Percentiles rank a stretch among this genome's conserved stretches.
These are phyloP conservation scores for Hortiboletus campestris DNA, from an alignment of 768 basidiomycete species.

Conservation along the genomic window DNA sequence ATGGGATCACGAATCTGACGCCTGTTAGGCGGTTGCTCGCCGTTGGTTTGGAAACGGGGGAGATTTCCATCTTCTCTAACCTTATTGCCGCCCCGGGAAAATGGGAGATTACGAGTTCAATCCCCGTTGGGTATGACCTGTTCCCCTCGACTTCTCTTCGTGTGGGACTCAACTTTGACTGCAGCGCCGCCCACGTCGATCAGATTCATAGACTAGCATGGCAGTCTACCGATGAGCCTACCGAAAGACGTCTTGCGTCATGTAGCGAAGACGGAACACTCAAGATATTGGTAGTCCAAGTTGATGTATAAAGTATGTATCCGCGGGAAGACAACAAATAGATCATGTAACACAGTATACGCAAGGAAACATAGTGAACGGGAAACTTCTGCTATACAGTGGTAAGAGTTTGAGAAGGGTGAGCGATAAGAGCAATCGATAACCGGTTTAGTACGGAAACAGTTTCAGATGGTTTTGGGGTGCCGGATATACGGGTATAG, in stretches of 20 bases:
- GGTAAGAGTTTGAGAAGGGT: conserved; percentile 40
- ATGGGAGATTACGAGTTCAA: conserved; percentile 48
- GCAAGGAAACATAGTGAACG: conserved; percentile 19
- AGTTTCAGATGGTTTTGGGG: conserved; percentile 39
- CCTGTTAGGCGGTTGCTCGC: conserved; percentile 57
- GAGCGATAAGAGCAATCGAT: conserved; percentile 39
- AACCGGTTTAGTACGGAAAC: conserved; percentile 55
- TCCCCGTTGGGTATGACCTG: conserved; percentile 50
- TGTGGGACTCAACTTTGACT: background rate
- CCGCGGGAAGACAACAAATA: conserved; percentile 19
- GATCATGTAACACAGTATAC: conserved; percentile 29
- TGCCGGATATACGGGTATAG: conserved; percentile 72
- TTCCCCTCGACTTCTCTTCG: conserved; percentile 1
- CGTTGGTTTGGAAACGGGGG: conserved; percentile 82
- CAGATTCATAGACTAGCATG: conserved; percentile 83
- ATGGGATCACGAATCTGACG: background rate
- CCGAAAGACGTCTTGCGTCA: conserved; percentile 64
- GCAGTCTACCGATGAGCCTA: conserved; percentile 46
- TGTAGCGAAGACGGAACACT: conserved; percentile 94
- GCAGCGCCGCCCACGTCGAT: conserved; percentile 69
- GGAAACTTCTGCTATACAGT: conserved; percentile 65
- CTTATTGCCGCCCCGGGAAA: conserved; percentile 25
- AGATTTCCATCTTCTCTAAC: conserved; percentile 61
- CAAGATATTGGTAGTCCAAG: conserved; percentile 66
- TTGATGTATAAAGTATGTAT: conserved; percentile 45